These are phyloP conservation scores for Poa annua DNA, from an alignment of 176 grass and related monocot species.

Conservation along the genomic window DNA sequence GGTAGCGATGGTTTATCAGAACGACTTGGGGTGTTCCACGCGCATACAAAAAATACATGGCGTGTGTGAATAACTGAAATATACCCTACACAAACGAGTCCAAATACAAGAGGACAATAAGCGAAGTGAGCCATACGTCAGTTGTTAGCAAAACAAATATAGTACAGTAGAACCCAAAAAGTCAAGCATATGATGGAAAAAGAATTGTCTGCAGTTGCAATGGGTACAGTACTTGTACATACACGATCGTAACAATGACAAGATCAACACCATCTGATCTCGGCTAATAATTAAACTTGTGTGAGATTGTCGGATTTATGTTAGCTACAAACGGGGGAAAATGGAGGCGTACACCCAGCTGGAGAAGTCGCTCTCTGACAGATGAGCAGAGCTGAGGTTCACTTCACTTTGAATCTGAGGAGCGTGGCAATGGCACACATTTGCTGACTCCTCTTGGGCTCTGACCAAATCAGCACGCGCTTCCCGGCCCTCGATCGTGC, in stretches of 20 bases:
- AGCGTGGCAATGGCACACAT: slow-evolving; percentile 17
- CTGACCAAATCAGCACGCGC: neutral
- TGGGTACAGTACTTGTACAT: neutral
- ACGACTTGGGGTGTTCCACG: slow-evolving; percentile 1
- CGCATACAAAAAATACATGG: neutral
- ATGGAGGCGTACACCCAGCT: neutral
- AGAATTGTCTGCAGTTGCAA: neutral
- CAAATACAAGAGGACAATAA: neutral
- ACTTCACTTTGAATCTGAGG: slow-evolving; percentile 22
- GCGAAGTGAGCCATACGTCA: neutral
- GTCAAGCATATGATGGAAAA: neutral
- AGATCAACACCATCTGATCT: no score
- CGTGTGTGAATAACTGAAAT: neutral
- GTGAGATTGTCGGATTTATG: neutral
- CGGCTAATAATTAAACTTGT: neutral
- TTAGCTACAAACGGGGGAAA: neutral
- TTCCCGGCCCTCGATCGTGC: no score
- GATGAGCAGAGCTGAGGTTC: neutral
- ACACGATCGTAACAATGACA: no score
- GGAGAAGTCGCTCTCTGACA: neutral
- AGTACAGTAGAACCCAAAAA: neutral
- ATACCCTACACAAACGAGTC: neutral
- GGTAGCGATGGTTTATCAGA: neutral
- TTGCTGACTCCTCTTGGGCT: slow-evolving; percentile 23
- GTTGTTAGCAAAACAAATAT: neutral